These are phyloP conservation scores for Neoascochyta sp. DNA, from an alignment of 2,329 filamentous ascomycete genomes.

Conservation along the genomic window DNA sequence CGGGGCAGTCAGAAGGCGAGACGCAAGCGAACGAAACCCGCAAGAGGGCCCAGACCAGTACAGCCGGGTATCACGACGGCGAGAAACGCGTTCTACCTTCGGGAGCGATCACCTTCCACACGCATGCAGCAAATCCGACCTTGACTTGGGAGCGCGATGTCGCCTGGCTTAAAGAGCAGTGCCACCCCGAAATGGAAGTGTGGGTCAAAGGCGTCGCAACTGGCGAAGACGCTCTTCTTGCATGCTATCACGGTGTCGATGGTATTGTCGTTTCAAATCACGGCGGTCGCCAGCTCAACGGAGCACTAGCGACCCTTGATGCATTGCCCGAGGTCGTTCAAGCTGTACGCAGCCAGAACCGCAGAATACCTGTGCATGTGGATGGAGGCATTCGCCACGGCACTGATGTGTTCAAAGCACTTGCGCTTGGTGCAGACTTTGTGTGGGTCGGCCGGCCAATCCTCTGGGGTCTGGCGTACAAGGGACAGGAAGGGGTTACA, in stretches of 20 bases:
- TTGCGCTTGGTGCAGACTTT: conserved; percentile 85
- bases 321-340: conserved; percentile 54
- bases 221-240: conserved; percentile 42
- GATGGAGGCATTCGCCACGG: conserved; percentile 85
- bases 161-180: conserved; percentile 17
- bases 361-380: conserved; percentile 66
- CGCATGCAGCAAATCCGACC: conserved; percentile 20
- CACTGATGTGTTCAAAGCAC: conserved; percentile 90
- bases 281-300: conserved; percentile 51
- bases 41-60: conserved; percentile 2
- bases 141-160: conserved; percentile 24
- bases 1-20: not conserved
- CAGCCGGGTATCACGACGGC: conserved; percentile 3
- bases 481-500: conserved; percentile 21
- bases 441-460: conserved; percentile 59
- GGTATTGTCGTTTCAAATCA: conserved; percentile 52
- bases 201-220: conserved; percentile 46
- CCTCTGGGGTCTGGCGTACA: conserved; percentile 63
- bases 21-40: conserved; percentile 1
- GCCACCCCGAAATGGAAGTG: conserved; percentile 21
- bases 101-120: conserved; percentile 16
- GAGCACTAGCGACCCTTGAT: conserved; percentile 39
- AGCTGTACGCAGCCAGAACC: conserved; percentile 43
- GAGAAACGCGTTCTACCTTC: conserved; percentile 8
- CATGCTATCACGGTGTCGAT: conserved; percentile 42